Evolutionary conservation across 2,329 filamentous ascomycete species (phyloP).

Genomic region (Aspergillus ibericus): DNA sequence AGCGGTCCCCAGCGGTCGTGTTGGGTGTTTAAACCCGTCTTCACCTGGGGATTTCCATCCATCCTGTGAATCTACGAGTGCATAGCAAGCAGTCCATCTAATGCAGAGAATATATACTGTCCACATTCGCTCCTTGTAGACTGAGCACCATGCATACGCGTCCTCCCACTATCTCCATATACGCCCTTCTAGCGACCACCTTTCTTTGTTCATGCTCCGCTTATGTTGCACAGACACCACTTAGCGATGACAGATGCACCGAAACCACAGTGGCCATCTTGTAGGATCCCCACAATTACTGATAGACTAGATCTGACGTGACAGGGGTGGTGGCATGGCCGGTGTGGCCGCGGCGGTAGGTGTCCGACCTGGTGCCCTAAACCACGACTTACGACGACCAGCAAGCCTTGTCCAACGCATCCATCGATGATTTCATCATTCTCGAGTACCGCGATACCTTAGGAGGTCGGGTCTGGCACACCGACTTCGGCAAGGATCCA

Average conservation of each 20-base stretch:
- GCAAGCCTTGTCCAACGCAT: conserved; percentile 63
- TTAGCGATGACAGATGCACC: conserved; percentile 23
- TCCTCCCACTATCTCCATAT: background rate
- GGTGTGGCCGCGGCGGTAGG: conserved; percentile 62
- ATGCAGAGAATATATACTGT: background rate
- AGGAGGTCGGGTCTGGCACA: conserved; percentile 62
- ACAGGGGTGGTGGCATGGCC: conserved; percentile 59
- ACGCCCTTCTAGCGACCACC: background rate
- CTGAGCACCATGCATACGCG: background rate
- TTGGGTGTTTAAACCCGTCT: background rate
- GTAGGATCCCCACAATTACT: conserved; percentile 20
- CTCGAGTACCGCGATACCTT: conserved; percentile 64
- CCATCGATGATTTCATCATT: conserved; percentile 64
- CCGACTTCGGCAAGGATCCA: conserved; percentile 54
- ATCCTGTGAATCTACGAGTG: background rate
- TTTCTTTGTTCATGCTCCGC: conserved; percentile 1
- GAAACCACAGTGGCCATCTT: conserved; percentile 37
- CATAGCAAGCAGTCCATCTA: background rate
- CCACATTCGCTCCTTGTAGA: background rate
- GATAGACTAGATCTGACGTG: background rate
- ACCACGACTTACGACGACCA: conserved; percentile 20
- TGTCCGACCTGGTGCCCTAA: background rate
- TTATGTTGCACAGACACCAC: conserved; percentile 21
- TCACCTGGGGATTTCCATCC: background rate
- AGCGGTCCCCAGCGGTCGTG: background rate